Conservation (phyloP, 1,284 basidiomycete species). For the Moesziomyces parantarcticus region DNA sequence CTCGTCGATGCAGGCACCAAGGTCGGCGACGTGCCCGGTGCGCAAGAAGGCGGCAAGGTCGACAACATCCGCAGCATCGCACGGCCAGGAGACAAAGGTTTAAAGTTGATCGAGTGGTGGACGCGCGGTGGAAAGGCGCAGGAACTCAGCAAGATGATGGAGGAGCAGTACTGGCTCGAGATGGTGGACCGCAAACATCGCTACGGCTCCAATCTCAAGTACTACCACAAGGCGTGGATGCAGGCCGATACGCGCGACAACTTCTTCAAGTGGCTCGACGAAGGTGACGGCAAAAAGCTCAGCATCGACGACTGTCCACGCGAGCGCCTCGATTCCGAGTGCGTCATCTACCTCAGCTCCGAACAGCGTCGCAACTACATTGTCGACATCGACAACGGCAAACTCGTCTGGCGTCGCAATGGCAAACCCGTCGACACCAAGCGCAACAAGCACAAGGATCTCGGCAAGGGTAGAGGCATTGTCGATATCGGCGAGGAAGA, state of each 20-base stretch:
- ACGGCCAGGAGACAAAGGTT: constrained; percentile 33
- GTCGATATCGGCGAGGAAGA: constrained; percentile 58
- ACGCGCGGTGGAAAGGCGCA: constrained; percentile 55
- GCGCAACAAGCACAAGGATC: constrained; percentile 56
- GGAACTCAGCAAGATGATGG: constrained; percentile 60
- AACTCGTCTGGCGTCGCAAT: constrained; percentile 78
- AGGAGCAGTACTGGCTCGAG: constrained; percentile 59
- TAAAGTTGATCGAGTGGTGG: constrained; percentile 57
- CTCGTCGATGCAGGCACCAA: constrained; percentile 29
- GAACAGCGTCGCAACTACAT: constrained; percentile 81
- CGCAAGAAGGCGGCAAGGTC: constrained; percentile 52
- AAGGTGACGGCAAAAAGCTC: constrained; percentile 76
- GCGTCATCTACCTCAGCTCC: constrained; percentile 66
- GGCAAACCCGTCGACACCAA: constrained; percentile 72
- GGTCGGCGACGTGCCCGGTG: constrained; percentile 59
- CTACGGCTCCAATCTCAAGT: constrained; percentile 62
- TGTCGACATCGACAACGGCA: constrained; percentile 75
- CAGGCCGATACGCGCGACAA: constrained; percentile 52
- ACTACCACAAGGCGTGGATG: constrained; percentile 57
- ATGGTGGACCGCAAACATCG: constrained; percentile 60
- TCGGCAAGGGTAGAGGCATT: constrained; percentile 65
- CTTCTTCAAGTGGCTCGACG: constrained; percentile 75
- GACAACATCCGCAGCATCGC: constrained; percentile 61
- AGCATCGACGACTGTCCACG: constrained; percentile 77
- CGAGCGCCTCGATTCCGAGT: constrained; percentile 77